Evolutionary conservation across 306 rosid species (phyloP).

Genomic region (Quercus variabilis): DNA sequence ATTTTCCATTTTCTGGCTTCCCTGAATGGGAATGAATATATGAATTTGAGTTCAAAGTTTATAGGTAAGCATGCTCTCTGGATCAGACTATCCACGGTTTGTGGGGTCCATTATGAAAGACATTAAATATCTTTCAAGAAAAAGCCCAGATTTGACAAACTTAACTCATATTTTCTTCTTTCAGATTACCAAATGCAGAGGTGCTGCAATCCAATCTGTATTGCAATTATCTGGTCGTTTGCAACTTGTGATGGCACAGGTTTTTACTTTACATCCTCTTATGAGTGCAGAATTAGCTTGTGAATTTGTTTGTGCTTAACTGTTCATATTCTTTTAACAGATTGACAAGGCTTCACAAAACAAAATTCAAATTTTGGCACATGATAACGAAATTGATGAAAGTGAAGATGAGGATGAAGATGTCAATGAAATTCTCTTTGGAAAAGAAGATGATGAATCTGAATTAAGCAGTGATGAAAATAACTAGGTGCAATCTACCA

Average conservation of each 20-base stretch:
- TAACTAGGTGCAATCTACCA: slow-evolving; percentile 29
- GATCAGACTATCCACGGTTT: background rate
- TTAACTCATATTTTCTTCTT: slow-evolving; percentile 8
- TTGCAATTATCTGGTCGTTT: slow-evolving; percentile 82
- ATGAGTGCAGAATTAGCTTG: background rate
- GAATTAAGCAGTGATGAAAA: slow-evolving; percentile 76
- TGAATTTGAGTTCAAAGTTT: background rate
- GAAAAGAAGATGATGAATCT: slow-evolving; percentile 63
- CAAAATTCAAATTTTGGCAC: slow-evolving; percentile 22
- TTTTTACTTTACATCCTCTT: slow-evolving; percentile 23
- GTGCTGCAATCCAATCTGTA: slow-evolving; percentile 53
- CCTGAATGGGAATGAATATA: background rate
- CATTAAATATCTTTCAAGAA: background rate
- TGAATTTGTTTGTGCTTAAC: slow-evolving; percentile 18
- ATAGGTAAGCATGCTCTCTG: background rate
- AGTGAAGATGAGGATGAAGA: slow-evolving; percentile 53
- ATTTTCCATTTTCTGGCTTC: background rate
- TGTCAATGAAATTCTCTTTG: slow-evolving; percentile 44
- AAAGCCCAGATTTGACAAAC: slow-evolving; percentile 1
- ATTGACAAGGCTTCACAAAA: slow-evolving; percentile 61
- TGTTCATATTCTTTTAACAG: slow-evolving; percentile 31
- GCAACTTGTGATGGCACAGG: slow-evolving; percentile 84
- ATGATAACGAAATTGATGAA: slow-evolving; percentile 36
- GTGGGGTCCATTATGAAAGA: background rate
- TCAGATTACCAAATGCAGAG: slow-evolving; percentile 68